Conservation (phyloP, 768 basidiomycete species). For the Rhizopogon vinicolor region DNA sequence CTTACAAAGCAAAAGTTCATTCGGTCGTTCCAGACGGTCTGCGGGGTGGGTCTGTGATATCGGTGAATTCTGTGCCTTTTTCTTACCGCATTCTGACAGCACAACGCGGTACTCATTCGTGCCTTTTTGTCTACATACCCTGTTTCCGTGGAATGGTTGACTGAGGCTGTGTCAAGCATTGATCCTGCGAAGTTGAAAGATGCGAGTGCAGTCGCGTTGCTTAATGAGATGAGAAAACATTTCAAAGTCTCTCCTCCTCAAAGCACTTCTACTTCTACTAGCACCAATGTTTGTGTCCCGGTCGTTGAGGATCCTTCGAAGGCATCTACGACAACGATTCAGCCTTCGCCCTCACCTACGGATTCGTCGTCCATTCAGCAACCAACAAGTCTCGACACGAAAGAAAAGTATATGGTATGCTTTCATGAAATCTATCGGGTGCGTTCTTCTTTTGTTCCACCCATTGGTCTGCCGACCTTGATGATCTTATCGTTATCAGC, state of each 20-base stretch:
- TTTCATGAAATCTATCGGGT: not conserved
- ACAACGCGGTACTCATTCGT: not conserved
- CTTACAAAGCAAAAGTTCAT: constrained; percentile 14
- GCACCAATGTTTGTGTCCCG: not conserved
- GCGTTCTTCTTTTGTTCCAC: too few relatives aligned
- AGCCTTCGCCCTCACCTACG: not conserved
- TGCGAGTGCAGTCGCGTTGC: not conserved
- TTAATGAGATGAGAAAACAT: not conserved
- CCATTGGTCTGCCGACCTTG: not conserved
- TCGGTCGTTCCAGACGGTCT: constrained; percentile 15
- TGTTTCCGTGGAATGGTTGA: not conserved
- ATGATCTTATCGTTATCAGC: not conserved
- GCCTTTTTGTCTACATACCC: not conserved
- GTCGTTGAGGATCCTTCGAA: not conserved
- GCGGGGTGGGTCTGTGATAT: constrained; percentile 12
- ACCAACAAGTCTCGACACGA: not conserved
- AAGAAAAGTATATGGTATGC: not conserved
- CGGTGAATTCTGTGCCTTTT: not conserved
- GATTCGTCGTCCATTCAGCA: not conserved
- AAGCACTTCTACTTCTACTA: not conserved
- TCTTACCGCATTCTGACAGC: not conserved
- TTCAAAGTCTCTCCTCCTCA: too few relatives aligned
- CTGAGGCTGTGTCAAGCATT: not conserved
- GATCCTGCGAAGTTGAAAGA: not conserved
- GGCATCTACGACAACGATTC: too few relatives aligned